Base-by-base conservation (phyloP, 129 eudicot species). In the Smallanthus sonchifolius region DNA sequence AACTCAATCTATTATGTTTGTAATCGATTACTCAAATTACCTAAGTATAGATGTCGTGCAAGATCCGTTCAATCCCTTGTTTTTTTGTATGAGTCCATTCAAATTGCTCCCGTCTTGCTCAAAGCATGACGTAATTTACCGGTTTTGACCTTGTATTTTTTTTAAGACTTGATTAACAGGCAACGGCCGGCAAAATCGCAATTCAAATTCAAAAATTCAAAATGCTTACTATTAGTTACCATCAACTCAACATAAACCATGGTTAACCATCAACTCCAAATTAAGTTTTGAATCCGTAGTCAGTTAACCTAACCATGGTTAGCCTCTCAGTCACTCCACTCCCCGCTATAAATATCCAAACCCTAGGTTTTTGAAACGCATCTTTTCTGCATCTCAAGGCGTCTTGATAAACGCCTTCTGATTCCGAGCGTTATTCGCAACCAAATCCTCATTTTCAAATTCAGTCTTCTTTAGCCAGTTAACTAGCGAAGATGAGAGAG, bases 401-500 rank as follows among this genome's bases (percentile, higher is more conserved):
- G 93, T 87, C 89, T 87, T 87, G 79, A 87, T 87, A 85, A 85
- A 87, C 93, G 93, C 83, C 76, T 45, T 30, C 70, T 68, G 79
- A 64, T 80, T 44, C 16, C 6, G 2, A 16, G 7, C 56, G 51
- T 44, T 44, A 43, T 56, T 19, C 38, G 8, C 42, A 49, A 48
- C 2, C 40, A 10, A 17, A 6, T 49, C 16, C 37, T 2, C 56
- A 7, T 42, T 67, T 17, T 49, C 20, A 52, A 17, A 47, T 76
- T 16, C 43, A 34, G 15, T 72, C 79, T 64, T 43, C 60, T 67
- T 36, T 60, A 63, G 56, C 32, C 20, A 43, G 72, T 56, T 68
- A 37, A 32, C 10, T 38, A 20, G 42, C 40, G 64, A 87, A 77
- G 59, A 85, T 85, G 89, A 87, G 93, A 66, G 93, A 87, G 83